Evolutionary conservation across 177 flowering plant species (phyloP), one percentile per base, ranked within the genome.

Genomic region (Telopea speciosissima): DNA sequence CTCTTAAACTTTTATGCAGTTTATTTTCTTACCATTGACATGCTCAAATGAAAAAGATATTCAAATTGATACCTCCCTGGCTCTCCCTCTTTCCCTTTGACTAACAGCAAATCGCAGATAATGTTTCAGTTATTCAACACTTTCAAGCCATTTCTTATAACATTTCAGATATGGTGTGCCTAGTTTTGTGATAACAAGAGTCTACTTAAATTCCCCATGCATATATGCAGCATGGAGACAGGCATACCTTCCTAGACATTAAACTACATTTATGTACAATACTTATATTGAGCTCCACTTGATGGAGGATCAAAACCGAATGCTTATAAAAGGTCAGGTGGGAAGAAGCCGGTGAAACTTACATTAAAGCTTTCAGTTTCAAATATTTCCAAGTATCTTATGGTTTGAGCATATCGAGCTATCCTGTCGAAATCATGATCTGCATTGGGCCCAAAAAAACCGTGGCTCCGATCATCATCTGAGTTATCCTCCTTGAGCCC

Each of bases 391-490:
- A 95, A 16, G 72, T 81, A 95, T 42, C 96, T 92, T 70, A 95
- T 89, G 40, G 99, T 97, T 75, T 88, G 97, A 70, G 94, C 88
- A 97, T 93, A 92, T 73, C 94, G 82, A 74, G 87, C 83, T 54
- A 74, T 84, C 62, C 92, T 80, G 65, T 77, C 31, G 31, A 28
- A 28, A 28, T 28, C 4, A 28, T 83, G 54, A 88, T 79, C 63
- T 63, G 72, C 2, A 71, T 70, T 75, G 33, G 82, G 72, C 70
- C 93, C 91, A 75, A 87, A 88, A 66, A 85, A 74, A 7, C 97
- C 99, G 84, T 86, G 92, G 45, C 99, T 97, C 73, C 96, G 72
- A 68, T 92, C 97, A 83, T 90, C 97, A 71, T 89, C 97, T 23
- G 73, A 63, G 63, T 44, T 80, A 67, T 90, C 87, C 70, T 85